Base-by-base conservation (phyloP, 179 eudicot species). In the Kewa caespitosa region DNA sequence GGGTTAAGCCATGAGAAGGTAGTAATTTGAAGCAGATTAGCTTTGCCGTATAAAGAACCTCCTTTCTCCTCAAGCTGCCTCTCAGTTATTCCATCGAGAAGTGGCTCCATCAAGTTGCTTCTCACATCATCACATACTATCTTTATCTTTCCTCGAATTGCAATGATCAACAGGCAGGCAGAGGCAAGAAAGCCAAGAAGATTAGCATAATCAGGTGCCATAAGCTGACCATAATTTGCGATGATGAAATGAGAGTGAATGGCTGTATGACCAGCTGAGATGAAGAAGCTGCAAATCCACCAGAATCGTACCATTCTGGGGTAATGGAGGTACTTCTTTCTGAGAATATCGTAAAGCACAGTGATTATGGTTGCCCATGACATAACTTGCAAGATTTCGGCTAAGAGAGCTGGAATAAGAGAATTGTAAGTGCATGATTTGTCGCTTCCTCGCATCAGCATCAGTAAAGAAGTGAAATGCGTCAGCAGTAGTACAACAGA, bases 1-100 rank as follows among this genome's bases (percentile, higher is more conserved):
- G 95, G 92, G 71, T 91, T 95, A 28, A 95, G 88, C 99, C 99
- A 95, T 6, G 99, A 91, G 75, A 91, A 90, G 37, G 97, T 89
- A 48, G 91, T 81, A 22, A 87, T 87, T 68, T 90, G 90, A 38
- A 87, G 23, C 31, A 90, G 61, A 54, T 84, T 87, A 32, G 99
- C 92, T 73, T 83, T 90, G 75, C 89, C 89, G 62, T 95, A 95
- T 13, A 86, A 86, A 37, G 86, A 80, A 20, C 84, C 94, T 74
- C 79, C 82, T 83, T 79, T 82, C 31, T 66, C 80, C 54, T 75
- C 87, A 7, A 81, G 73, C 33, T 63, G 60, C 73, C 81, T 85
- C 15, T 87, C 85, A 54, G 33, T 61, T 57, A 85, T 83, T 25
- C 84, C 86, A 63, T 84, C 77, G 33, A 92, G 88, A 76, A 95